Evolutionary conservation across 805 yeast species (phyloP).

Genomic region (Lipomyces chichibuensis): DNA sequence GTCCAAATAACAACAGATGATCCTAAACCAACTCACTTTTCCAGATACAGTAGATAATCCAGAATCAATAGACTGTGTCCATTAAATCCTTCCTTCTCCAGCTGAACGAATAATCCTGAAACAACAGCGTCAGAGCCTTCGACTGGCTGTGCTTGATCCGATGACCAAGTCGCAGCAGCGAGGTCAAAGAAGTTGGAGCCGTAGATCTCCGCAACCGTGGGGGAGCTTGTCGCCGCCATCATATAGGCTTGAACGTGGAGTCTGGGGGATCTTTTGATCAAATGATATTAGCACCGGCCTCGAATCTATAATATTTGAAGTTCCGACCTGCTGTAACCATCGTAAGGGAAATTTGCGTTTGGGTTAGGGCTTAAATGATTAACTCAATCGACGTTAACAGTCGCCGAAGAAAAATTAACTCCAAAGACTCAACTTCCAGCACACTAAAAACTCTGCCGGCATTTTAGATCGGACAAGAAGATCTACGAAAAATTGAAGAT

Average conservation of each 20-base stretch:
- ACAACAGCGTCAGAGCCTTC: slow-evolving; percentile 15
- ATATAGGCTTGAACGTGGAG: neutral
- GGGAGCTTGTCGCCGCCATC: neutral
- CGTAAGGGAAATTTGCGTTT: too few relatives aligned
- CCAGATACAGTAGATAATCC: slow-evolving; percentile 32
- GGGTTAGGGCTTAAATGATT: too few relatives aligned
- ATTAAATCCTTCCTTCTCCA: slow-evolving; percentile 12
- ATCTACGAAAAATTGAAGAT: neutral
- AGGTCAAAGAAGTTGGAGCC: slow-evolving; percentile 11
- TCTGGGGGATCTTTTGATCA: neutral
- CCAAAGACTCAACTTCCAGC: neutral
- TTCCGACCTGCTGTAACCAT: too few relatives aligned
- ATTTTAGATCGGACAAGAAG: neutral
- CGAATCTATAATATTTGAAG: too few relatives aligned
- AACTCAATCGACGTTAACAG: too few relatives aligned
- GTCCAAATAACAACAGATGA: slow-evolving; percentile 32
- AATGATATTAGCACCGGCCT: neutral
- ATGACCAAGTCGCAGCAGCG: slow-evolving; percentile 22
- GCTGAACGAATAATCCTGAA: slow-evolving; percentile 3
- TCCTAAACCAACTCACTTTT: slow-evolving; percentile 25
- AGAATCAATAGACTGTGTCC: slow-evolving; percentile 14
- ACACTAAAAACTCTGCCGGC: neutral
- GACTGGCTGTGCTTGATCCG: slow-evolving; percentile 3
- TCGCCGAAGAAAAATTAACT: neutral
- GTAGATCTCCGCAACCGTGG: slow-evolving; percentile 13